Evolutionary conservation across 2,329 filamentous ascomycete species (phyloP).

Genomic region (Setomelanomma holmii): DNA sequence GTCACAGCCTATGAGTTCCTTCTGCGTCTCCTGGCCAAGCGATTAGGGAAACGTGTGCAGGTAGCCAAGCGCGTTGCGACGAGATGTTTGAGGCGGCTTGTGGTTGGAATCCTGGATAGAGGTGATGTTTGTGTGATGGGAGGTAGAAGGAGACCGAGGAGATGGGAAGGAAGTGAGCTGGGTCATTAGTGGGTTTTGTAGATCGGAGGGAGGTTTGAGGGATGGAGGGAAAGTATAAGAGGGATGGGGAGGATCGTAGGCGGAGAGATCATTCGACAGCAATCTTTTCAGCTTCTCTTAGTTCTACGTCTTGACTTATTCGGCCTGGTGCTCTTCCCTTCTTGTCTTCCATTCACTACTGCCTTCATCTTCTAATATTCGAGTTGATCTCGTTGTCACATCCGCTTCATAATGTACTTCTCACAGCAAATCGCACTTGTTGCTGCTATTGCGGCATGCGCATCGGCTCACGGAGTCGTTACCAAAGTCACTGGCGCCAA

Average conservation of each 20-base stretch:
- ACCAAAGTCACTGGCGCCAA: slow-evolving; percentile 66
- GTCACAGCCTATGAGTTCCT: slow-evolving; percentile 9
- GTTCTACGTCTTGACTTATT: slow-evolving; percentile 15
- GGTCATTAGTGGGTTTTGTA: slow-evolving; percentile 6
- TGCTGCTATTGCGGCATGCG: slow-evolving; percentile 46
- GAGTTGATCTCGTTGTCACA: slow-evolving; percentile 25
- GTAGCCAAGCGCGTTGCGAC: slow-evolving; percentile 31
- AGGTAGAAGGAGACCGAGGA: slow-evolving; percentile 2
- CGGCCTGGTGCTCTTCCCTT: slow-evolving; percentile 29
- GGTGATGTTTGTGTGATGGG: slow-evolving; percentile 7
- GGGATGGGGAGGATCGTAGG: slow-evolving; percentile 2
- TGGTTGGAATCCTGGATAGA: slow-evolving; percentile 13
- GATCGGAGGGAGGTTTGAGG: too few relatives aligned
- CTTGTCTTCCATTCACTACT: slow-evolving; percentile 11
- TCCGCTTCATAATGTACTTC: slow-evolving; percentile 34
- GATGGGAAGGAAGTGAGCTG: slow-evolving; percentile 5
- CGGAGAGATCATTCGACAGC: slow-evolving; percentile 24
- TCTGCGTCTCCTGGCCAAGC: slow-evolving; percentile 20
- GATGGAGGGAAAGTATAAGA: slow-evolving; percentile 20
- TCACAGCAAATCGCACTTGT: slow-evolving; percentile 32
- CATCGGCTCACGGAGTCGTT: slow-evolving; percentile 66
- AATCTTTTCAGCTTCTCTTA: slow-evolving; percentile 10
- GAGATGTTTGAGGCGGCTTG: slow-evolving; percentile 21
- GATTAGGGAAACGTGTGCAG: slow-evolving; percentile 22
- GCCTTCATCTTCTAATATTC: background rate